Evolutionary conservation across 163 green algal species (phyloP).

Genomic region (Picocystis sp.): DNA sequence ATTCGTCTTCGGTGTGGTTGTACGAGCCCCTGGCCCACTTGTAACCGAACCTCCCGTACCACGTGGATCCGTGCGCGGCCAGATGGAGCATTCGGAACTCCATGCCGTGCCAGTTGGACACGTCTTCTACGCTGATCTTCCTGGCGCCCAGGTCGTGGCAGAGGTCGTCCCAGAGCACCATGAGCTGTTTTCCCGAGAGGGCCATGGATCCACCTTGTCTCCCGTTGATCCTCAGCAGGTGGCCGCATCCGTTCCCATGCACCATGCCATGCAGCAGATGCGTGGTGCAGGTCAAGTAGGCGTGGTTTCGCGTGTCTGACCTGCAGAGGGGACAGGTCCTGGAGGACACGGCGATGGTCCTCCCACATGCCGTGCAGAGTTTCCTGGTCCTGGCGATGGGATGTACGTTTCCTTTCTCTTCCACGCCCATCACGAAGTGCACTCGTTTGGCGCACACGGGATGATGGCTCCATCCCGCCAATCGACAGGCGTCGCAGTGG

Average conservation of each 20-base stretch:
- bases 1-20: constrained; percentile 43
- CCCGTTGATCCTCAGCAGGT: constrained; percentile 84
- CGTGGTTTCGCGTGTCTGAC: neutral
- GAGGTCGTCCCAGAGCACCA: constrained; percentile 78
- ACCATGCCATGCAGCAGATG: constrained; percentile 87
- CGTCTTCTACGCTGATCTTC: constrained; percentile 74
- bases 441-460: constrained; percentile 54
- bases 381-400: constrained; percentile 1
- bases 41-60: constrained; percentile 90
- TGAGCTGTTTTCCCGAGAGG: constrained; percentile 54
- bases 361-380: constrained; percentile 14
- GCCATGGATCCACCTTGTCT: constrained; percentile 29
- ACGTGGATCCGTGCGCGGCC: constrained; percentile 51
- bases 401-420: neutral
- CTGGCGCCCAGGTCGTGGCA: constrained; percentile 53
- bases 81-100: constrained; percentile 75
- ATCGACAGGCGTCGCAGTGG: constrained; percentile 76
- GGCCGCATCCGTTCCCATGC: constrained; percentile 84
- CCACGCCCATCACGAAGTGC: constrained; percentile 64
- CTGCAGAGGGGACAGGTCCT: constrained; percentile 20
- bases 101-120: constrained; percentile 75
- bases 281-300: constrained; percentile 49
- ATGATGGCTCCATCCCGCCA: constrained; percentile 80
- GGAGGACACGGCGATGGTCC: neutral
- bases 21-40: constrained; percentile 68